Percentiles rank a stretch among this genome's conserved stretches.
Conservation (phyloP, 1,284 basidiomycete genomes). For the Leccinum olivaceoglutinosum region DNA sequence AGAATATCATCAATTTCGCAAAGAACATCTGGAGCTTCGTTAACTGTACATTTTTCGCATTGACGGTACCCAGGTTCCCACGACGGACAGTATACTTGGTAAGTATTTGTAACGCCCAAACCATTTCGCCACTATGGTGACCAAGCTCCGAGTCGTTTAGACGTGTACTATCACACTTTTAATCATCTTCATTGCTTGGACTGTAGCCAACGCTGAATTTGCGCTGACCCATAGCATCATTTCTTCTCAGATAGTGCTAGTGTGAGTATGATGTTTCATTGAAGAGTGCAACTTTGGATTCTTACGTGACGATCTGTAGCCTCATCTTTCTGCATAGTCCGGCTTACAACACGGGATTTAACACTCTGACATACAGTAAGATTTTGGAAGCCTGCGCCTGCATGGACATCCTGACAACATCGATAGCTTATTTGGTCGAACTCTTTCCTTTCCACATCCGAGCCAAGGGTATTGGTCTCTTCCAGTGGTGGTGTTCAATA, state of each 20-base stretch:
- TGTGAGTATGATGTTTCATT: not conserved
- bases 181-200: constrained; percentile 3
- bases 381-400: not conserved
- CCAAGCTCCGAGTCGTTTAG: not conserved
- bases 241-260: constrained; percentile 7
- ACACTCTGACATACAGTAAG: not conserved
- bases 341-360: not conserved
- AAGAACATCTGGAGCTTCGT: constrained; percentile 6
- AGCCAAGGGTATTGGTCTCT: constrained; percentile 15
- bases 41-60: not conserved
- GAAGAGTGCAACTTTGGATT: not conserved
- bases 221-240: constrained; percentile 1
- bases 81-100: not conserved
- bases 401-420: not conserved
- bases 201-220: constrained; percentile 9
- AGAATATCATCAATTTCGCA: constrained; percentile 11
- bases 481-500: constrained; percentile 11
- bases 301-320: not conserved
- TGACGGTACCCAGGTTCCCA: not conserved
- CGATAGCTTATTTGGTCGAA: constrained; percentile 15
- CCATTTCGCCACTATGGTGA: not conserved
- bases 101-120: not conserved
- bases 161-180: not conserved
- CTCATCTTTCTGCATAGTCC: not conserved
- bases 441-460: constrained; percentile 21